A percentile compares a stretch with the other conserved stretches of the same genome.
Evolutionary conservation across 768 basidiomycete genomes (phyloP).

Genomic region (Lentinula aciculospora): DNA sequence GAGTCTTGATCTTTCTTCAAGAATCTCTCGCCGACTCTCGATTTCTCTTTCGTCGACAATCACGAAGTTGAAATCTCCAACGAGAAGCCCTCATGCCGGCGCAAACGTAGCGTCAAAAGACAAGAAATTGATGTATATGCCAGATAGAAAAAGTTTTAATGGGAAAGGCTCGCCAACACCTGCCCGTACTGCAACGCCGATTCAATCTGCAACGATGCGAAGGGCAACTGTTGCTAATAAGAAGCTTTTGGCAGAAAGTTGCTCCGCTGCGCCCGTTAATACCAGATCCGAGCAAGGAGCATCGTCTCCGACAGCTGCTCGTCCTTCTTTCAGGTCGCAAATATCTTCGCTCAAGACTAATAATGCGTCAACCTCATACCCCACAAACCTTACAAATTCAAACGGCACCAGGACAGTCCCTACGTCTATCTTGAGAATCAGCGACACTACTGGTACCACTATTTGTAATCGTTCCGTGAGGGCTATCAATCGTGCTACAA

Average conservation of each 20-base stretch:
- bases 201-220: not conserved
- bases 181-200: not conserved
- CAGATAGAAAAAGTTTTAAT: not conserved
- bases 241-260: not conserved
- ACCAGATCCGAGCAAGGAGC: not conserved
- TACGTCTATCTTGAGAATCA: not conserved
- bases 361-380: not conserved
- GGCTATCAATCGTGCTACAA: not conserved
- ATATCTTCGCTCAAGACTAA: slow-evolving; percentile 12
- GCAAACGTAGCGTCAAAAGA: not conserved
- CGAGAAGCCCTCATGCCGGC: not conserved
- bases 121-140: not conserved
- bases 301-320: not conserved
- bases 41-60: slow-evolving; percentile 5
- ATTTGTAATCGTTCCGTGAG: too few species aligned
- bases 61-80: not conserved
- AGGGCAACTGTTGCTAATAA: not conserved
- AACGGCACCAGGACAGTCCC: not conserved
- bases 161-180: not conserved
- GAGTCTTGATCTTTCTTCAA: slow-evolving; percentile 1
- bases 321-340: too few species aligned
- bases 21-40: slow-evolving; percentile 5
- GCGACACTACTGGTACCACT: not conserved
- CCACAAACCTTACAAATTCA: not conserved
- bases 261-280: not conserved